phyloP scores from a whole-genome alignment of 1,139 yeast genomes.

The Kodamaea sp. region DNA sequence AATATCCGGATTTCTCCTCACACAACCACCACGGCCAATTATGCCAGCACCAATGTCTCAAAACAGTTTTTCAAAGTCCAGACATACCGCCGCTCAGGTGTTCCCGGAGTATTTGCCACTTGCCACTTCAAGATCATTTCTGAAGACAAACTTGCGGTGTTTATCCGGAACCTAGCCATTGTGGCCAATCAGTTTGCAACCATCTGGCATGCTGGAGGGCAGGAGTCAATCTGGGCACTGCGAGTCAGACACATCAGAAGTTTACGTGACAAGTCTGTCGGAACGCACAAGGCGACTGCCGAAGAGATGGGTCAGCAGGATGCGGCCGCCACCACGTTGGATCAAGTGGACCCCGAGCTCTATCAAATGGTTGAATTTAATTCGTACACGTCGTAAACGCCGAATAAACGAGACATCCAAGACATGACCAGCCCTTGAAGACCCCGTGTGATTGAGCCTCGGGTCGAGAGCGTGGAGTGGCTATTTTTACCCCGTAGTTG shows the following conservation, averaged over 20 bases:
- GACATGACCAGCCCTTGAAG: no score
- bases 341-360: constrained; percentile 23
- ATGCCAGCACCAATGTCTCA: neutral
- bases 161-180: constrained; percentile 66
- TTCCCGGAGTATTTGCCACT: constrained; percentile 76
- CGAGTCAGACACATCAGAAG: constrained; percentile 58
- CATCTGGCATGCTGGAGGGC: constrained; percentile 61
- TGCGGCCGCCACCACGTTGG: neutral
- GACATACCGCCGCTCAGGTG: constrained; percentile 63
- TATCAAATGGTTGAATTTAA: constrained; percentile 46
- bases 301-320: constrained; percentile 17
- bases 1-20: constrained; percentile 79
- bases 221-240: constrained; percentile 64
- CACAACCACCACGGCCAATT: constrained; percentile 14
- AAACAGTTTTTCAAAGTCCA: constrained; percentile 57
- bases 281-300: constrained; percentile 27
- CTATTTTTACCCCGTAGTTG: no score
- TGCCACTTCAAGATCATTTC: constrained; percentile 72
- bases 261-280: constrained; percentile 46
- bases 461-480: no score
- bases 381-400: constrained; percentile 37
- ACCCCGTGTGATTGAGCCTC: no score
- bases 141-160: constrained; percentile 57
- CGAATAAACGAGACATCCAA: no score
- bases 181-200: constrained; percentile 73